Percentiles rank a stretch among this genome's conserved stretches.
Conservation (phyloP, 345 rosid species). For the Eutrema japonicum region DNA sequence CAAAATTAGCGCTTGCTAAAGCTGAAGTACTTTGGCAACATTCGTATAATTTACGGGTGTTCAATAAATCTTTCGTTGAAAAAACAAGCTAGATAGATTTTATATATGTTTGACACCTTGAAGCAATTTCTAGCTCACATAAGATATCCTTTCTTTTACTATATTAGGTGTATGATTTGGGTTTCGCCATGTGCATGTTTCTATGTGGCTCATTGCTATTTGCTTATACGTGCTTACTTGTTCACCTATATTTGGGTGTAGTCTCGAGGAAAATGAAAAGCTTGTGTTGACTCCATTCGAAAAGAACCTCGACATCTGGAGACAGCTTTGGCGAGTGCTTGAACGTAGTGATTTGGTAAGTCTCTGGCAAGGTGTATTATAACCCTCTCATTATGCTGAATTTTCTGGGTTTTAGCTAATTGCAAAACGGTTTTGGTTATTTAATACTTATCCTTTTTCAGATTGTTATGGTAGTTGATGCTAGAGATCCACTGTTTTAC, state of each 20-base stretch:
- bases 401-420: neutral
- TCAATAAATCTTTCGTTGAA: neutral
- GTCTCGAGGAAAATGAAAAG: conserved; percentile 95
- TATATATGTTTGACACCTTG: neutral
- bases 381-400: neutral
- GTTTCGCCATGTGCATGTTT: neutral
- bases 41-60: neutral
- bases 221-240: conserved; percentile 11
- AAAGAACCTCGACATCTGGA: conserved; percentile 97
- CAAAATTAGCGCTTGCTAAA: neutral
- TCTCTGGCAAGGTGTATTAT: conserved; percentile 8
- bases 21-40: neutral
- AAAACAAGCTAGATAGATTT: neutral
- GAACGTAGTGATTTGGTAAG: conserved; percentile 97
- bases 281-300: conserved; percentile 97
- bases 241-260: conserved; percentile 42
- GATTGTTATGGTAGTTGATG: conserved; percentile 99
- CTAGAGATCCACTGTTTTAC: conserved; percentile 88
- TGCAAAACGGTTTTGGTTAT: conserved; percentile 11
- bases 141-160: neutral
- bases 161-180: conserved; percentile 17
- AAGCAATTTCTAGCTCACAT: conserved; percentile 16
- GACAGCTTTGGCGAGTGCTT: conserved; percentile 99
- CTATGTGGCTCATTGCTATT: conserved; percentile 8
- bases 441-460: conserved; percentile 42